phyloP scores from a whole-genome alignment of 805 yeast genomes.

The Jamesozyma piceae region DNA sequence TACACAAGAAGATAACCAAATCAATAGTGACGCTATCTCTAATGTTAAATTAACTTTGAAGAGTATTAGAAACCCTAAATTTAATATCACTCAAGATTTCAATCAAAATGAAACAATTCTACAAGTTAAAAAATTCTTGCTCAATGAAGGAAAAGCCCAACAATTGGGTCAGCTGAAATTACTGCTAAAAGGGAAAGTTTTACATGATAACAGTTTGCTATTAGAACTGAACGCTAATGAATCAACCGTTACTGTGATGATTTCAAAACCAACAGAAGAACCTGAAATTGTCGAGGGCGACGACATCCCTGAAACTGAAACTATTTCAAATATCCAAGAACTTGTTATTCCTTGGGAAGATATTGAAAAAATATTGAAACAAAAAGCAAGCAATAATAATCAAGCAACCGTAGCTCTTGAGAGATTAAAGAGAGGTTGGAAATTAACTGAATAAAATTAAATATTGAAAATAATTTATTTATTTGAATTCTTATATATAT shows the following conservation, averaged over 20 bases:
- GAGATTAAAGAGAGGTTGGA: slow-evolving; percentile 36
- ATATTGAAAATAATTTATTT: too few species aligned
- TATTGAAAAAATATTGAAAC: slow-evolving; percentile 30
- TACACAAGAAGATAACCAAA: not conserved
- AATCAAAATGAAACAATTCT: slow-evolving; percentile 24
- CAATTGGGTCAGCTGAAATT: slow-evolving; percentile 39
- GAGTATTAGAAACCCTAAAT: slow-evolving; percentile 68
- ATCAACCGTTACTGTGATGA: slow-evolving; percentile 38
- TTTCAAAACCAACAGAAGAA: slow-evolving; percentile 18
- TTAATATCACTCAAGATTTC: slow-evolving; percentile 31
- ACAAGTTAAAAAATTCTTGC: slow-evolving; percentile 28
- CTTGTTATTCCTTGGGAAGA: slow-evolving; percentile 37
- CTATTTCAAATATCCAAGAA: not conserved
- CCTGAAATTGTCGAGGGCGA: not conserved
- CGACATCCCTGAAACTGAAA: slow-evolving; percentile 3
- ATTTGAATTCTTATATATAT: too few species aligned
- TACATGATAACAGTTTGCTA: slow-evolving; percentile 41
- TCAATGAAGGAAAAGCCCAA: slow-evolving; percentile 25
- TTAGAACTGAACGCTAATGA: slow-evolving; percentile 22
- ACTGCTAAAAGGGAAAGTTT: slow-evolving; percentile 52
- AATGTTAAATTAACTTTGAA: slow-evolving; percentile 36
- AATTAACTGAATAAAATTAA: slow-evolving; percentile 24
- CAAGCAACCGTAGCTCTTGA: slow-evolving; percentile 22
- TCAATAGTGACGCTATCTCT: not conserved
- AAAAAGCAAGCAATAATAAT: slow-evolving; percentile 26